Evolutionary conservation across 75 land plant genomes (phyloP), one percentile per base, ranked within the genome.

Genomic region (Ceratopteris richardii): DNA sequence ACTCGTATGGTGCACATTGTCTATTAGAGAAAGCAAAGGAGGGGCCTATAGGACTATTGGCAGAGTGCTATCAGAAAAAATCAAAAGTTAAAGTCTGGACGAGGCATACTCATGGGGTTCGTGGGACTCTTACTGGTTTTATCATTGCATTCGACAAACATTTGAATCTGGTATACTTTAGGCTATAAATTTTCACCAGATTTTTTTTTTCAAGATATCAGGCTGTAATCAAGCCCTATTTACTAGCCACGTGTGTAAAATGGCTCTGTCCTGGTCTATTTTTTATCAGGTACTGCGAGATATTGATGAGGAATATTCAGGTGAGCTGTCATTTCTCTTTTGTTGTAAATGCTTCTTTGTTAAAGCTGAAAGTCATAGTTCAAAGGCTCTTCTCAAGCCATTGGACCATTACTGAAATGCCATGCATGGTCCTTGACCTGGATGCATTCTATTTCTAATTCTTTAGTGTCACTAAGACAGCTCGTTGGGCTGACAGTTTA

Each of bases 301-400:
- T 62, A 73, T 73, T 20, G 76, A 69, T 48, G 76, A 73, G 41
- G 74, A 69, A 62, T 73, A 73, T 46, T 53, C 71, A 67, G 76
- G 76, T 73, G 18, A 62, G 48, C 14, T 2, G 4, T 46, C 21
- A 20, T 46, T 5, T 14, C 21, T 46, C 14, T n/a, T 20, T 4
- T 46, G 4, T n/a, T n/a, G 48, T 4, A 46, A 20, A n/a, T n/a
- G n/a, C n/a, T n/a, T n/a, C n/a, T n/a, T n/a, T n/a, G n/a, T n/a
- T n/a, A n/a, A n/a, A n/a, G n/a, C n/a, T n/a, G n/a, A n/a, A n/a
- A n/a, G n/a, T n/a, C n/a, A n/a, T n/a, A n/a, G n/a, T n/a, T n/a
- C n/a, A n/a, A n/a, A n/a, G n/a, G n/a, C n/a, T n/a, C 19, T 10
- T 11, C 6, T 48, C 20, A 17, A 48, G 16, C 29, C 10, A 29